Evolutionary conservation across 2,329 filamentous ascomycete species (phyloP).

Genomic region (Pleurostoma richardsiae): DNA sequence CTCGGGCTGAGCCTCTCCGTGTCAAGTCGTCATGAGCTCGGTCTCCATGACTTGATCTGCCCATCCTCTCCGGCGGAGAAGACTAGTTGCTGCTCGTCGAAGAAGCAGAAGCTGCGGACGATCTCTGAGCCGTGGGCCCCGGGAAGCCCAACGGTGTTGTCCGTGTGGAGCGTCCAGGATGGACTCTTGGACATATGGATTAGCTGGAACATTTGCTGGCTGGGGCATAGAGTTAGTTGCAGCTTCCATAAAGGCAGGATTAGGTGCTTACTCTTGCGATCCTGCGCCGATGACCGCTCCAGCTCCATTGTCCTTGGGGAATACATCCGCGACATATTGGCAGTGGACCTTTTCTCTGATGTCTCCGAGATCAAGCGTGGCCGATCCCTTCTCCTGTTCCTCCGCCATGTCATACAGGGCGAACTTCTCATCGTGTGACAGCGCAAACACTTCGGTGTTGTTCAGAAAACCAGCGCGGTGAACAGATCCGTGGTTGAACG

Average conservation of each 20-base stretch:
- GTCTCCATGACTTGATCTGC: constrained; percentile 52
- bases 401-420: constrained; percentile 68
- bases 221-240: constrained; percentile 15
- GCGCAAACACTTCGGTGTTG: constrained; percentile 59
- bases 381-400: constrained; percentile 52
- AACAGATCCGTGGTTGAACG: constrained; percentile 73
- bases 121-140: constrained; percentile 62
- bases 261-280: constrained; percentile 55
- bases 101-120: constrained; percentile 59
- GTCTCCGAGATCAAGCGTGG: constrained; percentile 60
- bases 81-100: constrained; percentile 53
- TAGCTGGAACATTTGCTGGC: constrained; percentile 53
- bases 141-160: constrained; percentile 51
- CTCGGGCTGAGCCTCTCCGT: no score
- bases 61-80: constrained; percentile 57
- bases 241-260: constrained; percentile 2
- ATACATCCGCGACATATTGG: constrained; percentile 69
- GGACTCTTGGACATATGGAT: constrained; percentile 50
- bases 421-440: constrained; percentile 75
- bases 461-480: constrained; percentile 70
- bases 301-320: constrained; percentile 51
- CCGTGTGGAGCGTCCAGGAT: constrained; percentile 50
- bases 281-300: constrained; percentile 61
- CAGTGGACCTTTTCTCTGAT: constrained; percentile 60
- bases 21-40: constrained; percentile 6